phyloP scores from a whole-genome alignment of 2,329 filamentous ascomycete genomes.

The Lachnellula cervina region DNA sequence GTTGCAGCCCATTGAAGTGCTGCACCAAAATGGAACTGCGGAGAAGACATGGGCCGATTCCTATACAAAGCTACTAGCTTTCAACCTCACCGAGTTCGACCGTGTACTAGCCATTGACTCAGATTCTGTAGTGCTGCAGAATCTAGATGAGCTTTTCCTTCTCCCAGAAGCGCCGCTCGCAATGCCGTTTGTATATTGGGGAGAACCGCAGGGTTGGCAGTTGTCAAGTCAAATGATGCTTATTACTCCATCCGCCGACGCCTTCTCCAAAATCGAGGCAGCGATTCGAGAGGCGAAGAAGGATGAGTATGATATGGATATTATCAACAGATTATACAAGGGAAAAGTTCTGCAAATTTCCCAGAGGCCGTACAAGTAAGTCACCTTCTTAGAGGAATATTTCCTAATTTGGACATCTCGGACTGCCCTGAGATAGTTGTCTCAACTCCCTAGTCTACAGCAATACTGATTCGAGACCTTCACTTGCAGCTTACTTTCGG shows the following conservation, averaged over 20 bases:
- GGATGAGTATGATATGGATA: constrained; percentile 25
- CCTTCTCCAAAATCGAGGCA: constrained; percentile 17
- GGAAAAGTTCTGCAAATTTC: constrained; percentile 49
- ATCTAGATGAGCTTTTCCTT: constrained; percentile 28
- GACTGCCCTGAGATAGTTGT: too few relatives aligned
- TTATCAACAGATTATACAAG: constrained; percentile 48
- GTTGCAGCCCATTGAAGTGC: constrained; percentile 21
- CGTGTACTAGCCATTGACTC: constrained; percentile 25
- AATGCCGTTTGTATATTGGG: constrained; percentile 28
- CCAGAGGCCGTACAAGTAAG: constrained; percentile 46
- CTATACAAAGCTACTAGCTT: constrained; percentile 27
- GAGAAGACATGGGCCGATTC: constrained; percentile 23
- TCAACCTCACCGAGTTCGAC: constrained; percentile 26
- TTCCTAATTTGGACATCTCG: too few relatives aligned
- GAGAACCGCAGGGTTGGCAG: constrained; percentile 18
- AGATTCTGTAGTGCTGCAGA: constrained; percentile 19
- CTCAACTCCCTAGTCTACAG: too few relatives aligned
- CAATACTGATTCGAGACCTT: too few relatives aligned
- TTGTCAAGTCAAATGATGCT: constrained; percentile 25
- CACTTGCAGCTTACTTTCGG: constrained; percentile 39
- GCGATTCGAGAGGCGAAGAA: constrained; percentile 15
- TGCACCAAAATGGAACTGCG: constrained; percentile 14
- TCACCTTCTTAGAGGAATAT: too few relatives aligned
- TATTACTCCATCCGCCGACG: constrained; percentile 16
- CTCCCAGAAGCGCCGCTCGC: constrained; percentile 23